Evolutionary conservation across 495 filamentous ascomycete genomes (phyloP), one percentile per base, ranked within the genome.

Genomic region (Aspergillus asperescens): DNA sequence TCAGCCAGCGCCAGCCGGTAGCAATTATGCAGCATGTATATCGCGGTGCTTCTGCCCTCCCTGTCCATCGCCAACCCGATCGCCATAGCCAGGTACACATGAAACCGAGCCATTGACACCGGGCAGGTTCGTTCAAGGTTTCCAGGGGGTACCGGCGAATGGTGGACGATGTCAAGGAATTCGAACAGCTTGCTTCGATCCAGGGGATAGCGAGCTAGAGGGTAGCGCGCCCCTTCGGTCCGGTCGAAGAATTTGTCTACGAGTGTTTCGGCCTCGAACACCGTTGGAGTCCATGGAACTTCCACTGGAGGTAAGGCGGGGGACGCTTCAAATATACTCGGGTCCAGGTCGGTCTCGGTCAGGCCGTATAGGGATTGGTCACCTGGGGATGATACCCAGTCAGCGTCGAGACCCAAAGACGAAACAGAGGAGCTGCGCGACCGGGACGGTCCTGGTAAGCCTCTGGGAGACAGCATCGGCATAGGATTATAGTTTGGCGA

Each of bases 31-130:
- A 60, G n/a, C 18, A 60, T 12, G 0, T 44, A 18, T 7, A 25
- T 38, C 6, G 48, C 45, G 1, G 42, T 28, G 3, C 43, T 35
- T 13, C 40, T 4, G 4, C 31, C 40, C 6, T 50, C 49, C 16
- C 8, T 19, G 22, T 56, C 47, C 29, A 56, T 34, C n/a, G 44
- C 16, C n/a, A 60, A 32, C 7, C 29, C 53, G n/a, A 54, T 35
- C 7, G 57, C 57, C 53, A 60, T 60, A 0, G 57, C 52, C 57
- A 60, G 56, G 43, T 53, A 54, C 6, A 60, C 57, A 12, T 56
- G 57, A 16, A 56, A 60, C n/a, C 43, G 41, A 1, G 57, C 57
- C 53, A 60, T 53, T 0, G 57, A 50, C 4, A 24, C 18, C 0
- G 49, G 18, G 20, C 42, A 56, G 6, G 56, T 2, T 3, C 9